Conservation (phyloP, 176 grass and related monocot genomes). For the Hsuehochloa calcarea region DNA sequence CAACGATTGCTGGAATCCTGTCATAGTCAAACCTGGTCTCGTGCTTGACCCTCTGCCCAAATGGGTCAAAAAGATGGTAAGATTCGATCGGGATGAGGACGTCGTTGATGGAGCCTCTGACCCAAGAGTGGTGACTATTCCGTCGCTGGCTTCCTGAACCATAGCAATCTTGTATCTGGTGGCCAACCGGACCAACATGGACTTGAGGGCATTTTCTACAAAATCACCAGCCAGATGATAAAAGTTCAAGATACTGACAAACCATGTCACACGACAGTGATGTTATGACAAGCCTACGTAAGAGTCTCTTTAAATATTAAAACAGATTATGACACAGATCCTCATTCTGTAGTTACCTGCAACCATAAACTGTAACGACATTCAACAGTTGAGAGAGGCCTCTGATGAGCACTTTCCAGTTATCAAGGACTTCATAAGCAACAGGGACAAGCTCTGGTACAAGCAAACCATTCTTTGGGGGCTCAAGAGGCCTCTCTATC, state of each 20-base stretch:
- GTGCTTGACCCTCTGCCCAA: slow-evolving; percentile 85
- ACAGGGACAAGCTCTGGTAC: slow-evolving; percentile 81
- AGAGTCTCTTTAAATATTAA: not conserved
- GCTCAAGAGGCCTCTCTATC: slow-evolving; percentile 71
- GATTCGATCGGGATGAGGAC: slow-evolving; percentile 78
- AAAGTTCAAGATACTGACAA: not conserved
- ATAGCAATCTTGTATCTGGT: slow-evolving; percentile 75
- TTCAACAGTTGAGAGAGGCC: slow-evolving; percentile 77
- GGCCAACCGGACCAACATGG: slow-evolving; percentile 76
- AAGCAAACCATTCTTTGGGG: slow-evolving; percentile 87
- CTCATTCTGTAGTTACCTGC: slow-evolving; percentile 47
- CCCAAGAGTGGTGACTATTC: slow-evolving; percentile 79
- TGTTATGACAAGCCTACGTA: not conserved
- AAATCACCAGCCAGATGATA: slow-evolving; percentile 14
- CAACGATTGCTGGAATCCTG: slow-evolving; percentile 84
- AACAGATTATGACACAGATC: not conserved
- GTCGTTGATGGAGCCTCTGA: slow-evolving; percentile 75
- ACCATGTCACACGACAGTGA: not conserved
- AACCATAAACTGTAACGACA: slow-evolving; percentile 78
- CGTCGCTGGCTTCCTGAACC: slow-evolving; percentile 68
- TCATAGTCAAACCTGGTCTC: slow-evolving; percentile 81
- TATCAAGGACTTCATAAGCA: slow-evolving; percentile 69
- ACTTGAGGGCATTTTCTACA: slow-evolving; percentile 82
- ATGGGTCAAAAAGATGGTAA: slow-evolving; percentile 91
- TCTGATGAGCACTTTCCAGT: slow-evolving; percentile 83